Evolutionary conservation across 2,329 filamentous ascomycete species (phyloP), one percentile per base, ranked within the genome.

Genomic region (Podosphaera fusca): DNA sequence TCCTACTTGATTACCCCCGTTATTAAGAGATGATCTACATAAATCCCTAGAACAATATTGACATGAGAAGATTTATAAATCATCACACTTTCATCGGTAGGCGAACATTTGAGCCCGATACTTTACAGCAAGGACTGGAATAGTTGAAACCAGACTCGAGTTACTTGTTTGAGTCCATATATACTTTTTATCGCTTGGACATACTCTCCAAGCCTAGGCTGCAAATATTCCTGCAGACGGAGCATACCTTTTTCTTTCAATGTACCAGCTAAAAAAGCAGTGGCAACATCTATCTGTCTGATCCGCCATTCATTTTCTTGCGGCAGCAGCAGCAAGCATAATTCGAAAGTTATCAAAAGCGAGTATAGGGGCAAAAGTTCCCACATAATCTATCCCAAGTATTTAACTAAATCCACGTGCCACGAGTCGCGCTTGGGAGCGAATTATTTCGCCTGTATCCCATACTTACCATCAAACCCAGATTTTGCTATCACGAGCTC

Each of bases 161-260:
- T n/a, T 9, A 33, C 51, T 29, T 53, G 51, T 21, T 53, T 53
- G 14, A 53, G 31, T 2, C 51, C 51, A 38, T 53, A 53, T n/a
- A 53, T 31, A 31, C 51, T 53, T 38, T 53, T 53, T 36, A 53
- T 3, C 3, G 38, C 51, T 31, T 53, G 33, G 1, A 53, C 4
- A 53, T 36, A 53, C 6, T 38, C 35, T 31, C 30, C 51, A 38
- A 53, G 38, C 9, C 2, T 38, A 33, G 49, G 33, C 30, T 55
- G 31, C 21, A 64, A 56, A 10, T 60, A 55, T 2, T 59, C 55
- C 10, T 60, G 64, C 31, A 63, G 59, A 56, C 64, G 55, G 42
- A 67, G 61, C 49, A 63, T 67, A 9, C 68, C 59, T 30, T 63
- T 58, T 55, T 65, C 51, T n/a, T 66, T 58, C 36, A 68, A 60